phyloP scores from a whole-genome alignment of 768 basidiomycete species.

The Boletus rubescentipes region DNA sequence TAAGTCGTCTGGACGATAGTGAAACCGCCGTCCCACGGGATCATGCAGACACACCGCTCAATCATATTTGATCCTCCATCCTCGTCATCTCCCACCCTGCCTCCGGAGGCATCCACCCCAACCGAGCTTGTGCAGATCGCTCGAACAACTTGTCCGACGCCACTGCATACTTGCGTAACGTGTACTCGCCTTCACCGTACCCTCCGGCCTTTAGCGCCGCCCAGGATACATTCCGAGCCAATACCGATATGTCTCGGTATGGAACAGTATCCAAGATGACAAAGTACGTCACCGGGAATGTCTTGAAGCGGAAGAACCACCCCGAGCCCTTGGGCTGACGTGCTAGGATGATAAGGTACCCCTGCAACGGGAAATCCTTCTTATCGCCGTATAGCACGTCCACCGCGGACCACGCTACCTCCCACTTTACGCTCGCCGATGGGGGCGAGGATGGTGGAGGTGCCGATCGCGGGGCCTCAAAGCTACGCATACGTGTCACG shows the following conservation, averaged over 20 bases:
- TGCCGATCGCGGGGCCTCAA: conserved; percentile 22
- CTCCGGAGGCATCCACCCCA: no score
- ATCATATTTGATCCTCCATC: no score
- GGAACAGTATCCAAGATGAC: conserved; percentile 23
- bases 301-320: conserved; percentile 33
- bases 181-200: conserved; percentile 24
- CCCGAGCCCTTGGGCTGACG: background rate
- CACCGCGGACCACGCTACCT: conserved; percentile 7
- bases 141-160: no score
- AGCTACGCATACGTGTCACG: conserved; percentile 10
- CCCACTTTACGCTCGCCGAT: conserved; percentile 12
- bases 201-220: conserved; percentile 31
- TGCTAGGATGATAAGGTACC: conserved; percentile 9
- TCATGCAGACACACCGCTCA: no score
- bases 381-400: conserved; percentile 25
- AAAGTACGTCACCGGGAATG: conserved; percentile 33
- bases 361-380: background rate
- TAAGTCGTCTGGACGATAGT: no score
- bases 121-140: no score
- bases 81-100: no score
- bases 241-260: background rate
- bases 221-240: conserved; percentile 5
- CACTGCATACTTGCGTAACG: background rate
- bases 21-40: no score
- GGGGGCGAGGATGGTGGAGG: background rate